Evolutionary conservation across 2,329 filamentous ascomycete species (phyloP).

Genomic region (Talaromyces verruculosus): DNA sequence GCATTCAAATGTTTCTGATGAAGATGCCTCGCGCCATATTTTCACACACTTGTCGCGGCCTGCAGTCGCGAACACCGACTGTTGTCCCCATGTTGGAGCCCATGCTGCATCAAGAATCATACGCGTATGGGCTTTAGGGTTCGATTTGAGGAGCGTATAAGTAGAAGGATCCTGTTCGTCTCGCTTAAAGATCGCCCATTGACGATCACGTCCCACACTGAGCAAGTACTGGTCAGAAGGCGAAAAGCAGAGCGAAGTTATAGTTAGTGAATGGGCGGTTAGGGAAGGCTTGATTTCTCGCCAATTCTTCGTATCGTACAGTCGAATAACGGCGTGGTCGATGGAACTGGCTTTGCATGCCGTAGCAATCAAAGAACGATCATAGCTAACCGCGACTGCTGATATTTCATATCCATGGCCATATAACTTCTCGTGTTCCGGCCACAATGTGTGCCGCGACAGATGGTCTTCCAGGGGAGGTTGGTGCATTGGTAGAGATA

Average conservation of each 20-base stretch:
- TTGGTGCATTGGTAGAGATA: slow-evolving; percentile 59
- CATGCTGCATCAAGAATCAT: slow-evolving; percentile 92
- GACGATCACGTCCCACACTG: slow-evolving; percentile 85
- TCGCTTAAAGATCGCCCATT: slow-evolving; percentile 80
- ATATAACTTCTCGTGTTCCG: slow-evolving; percentile 93
- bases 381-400: slow-evolving; percentile 73
- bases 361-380: slow-evolving; percentile 76
- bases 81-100: slow-evolving; percentile 55
- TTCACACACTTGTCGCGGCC: slow-evolving; percentile 84
- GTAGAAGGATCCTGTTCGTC: slow-evolving; percentile 36
- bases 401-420: slow-evolving; percentile 98
- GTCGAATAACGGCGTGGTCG: slow-evolving; percentile 88
- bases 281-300: slow-evolving; percentile 81
- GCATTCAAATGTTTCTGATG: slow-evolving; percentile 48
- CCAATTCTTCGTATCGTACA: slow-evolving; percentile 84
- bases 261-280: slow-evolving; percentile 81
- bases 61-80: slow-evolving; percentile 73
- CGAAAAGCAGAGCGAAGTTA: slow-evolving; percentile 79
- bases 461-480: slow-evolving; percentile 89
- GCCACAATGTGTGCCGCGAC: slow-evolving; percentile 88
- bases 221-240: slow-evolving; percentile 70
- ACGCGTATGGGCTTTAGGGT: slow-evolving; percentile 81
- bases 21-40: slow-evolving; percentile 57
- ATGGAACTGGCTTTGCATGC: slow-evolving; percentile 89
- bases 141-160: slow-evolving; percentile 63